Percentiles rank a stretch among this genome's conserved stretches.
Evolutionary conservation across 2,329 filamentous ascomycete genomes (phyloP).

Genomic region (Cercospora brassicicola): DNA sequence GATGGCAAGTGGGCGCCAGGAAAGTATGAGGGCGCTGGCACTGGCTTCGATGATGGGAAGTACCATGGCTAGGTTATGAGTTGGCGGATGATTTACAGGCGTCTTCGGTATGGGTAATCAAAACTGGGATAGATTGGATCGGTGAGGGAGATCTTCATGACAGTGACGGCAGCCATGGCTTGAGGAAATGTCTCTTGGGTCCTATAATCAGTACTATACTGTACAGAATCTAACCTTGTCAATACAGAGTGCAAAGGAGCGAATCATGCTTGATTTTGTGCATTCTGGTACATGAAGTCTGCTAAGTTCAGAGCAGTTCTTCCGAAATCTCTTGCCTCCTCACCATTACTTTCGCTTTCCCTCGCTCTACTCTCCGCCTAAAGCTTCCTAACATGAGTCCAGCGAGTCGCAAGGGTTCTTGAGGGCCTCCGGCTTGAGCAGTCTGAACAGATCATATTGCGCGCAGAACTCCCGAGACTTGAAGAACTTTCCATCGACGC

Average conservation of each 20-base stretch:
- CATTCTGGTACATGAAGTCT: background rate
- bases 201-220: background rate
- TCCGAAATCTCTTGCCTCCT: background rate
- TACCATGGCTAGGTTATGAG: background rate
- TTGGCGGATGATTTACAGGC: background rate
- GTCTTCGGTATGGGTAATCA: background rate
- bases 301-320: background rate
- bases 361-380: background rate
- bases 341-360: background rate
- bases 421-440: slow-evolving; percentile 23
- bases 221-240: background rate
- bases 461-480: slow-evolving; percentile 24
- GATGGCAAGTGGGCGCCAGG: slow-evolving; percentile 4
- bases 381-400: slow-evolving; percentile 17
- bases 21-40: background rate
- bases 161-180: background rate
- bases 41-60: background rate
- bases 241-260: background rate
- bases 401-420: slow-evolving; percentile 26
- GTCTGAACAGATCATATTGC: slow-evolving; percentile 21
- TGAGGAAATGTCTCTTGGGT: background rate
- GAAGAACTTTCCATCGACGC: slow-evolving; percentile 23
- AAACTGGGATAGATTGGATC: background rate
- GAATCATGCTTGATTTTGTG: background rate
- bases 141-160: background rate